phyloP scores from a whole-genome alignment of 1,284 basidiomycete species.

The Moesziomyces parantarcticus region DNA sequence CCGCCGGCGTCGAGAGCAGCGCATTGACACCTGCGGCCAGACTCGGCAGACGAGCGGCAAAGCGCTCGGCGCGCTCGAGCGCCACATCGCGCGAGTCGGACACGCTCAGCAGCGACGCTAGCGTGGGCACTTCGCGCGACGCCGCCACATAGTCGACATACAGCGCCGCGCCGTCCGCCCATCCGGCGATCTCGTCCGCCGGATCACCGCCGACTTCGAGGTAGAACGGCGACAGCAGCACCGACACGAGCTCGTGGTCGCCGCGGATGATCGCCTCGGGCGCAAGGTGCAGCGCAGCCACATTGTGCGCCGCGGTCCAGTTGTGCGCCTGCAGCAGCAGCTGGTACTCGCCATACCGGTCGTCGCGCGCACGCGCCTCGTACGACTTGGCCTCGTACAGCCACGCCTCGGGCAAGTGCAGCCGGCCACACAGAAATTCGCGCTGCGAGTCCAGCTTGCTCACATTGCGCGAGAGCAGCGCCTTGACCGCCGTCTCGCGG shows the following conservation, averaged over 20 bases:
- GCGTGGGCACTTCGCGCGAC: constrained; percentile 73
- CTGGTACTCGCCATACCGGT: constrained; percentile 81
- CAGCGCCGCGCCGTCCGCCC: constrained; percentile 64
- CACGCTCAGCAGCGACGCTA: constrained; percentile 70
- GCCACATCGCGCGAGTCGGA: constrained; percentile 31
- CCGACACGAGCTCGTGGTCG: constrained; percentile 79
- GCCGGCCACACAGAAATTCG: constrained; percentile 79
- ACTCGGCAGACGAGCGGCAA: constrained; percentile 75
- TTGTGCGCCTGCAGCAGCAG: constrained; percentile 79
- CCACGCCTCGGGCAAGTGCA: constrained; percentile 86
- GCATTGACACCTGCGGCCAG: constrained; percentile 70
- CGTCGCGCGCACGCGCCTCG: constrained; percentile 73
- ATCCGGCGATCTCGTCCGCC: constrained; percentile 54
- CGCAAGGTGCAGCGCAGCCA: constrained; percentile 84
- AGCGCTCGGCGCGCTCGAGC: constrained; percentile 56
- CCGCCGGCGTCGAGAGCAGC: constrained; percentile 49
- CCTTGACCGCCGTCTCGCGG: constrained; percentile 82
- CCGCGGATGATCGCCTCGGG: constrained; percentile 87
- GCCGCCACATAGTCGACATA: constrained; percentile 60
- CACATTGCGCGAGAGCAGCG: constrained; percentile 81
- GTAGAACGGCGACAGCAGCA: constrained; percentile 79
- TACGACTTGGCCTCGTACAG: constrained; percentile 84
- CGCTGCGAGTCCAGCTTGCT: constrained; percentile 75
- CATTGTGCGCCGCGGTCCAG: constrained; percentile 80
- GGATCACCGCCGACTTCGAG: constrained; percentile 74